Percentiles rank a stretch among this genome's conserved stretches.
These are phyloP conservation scores for Psilocybe subaeruginosa DNA, from an alignment of 768 basidiomycete genomes.

Conservation along the genomic window DNA sequence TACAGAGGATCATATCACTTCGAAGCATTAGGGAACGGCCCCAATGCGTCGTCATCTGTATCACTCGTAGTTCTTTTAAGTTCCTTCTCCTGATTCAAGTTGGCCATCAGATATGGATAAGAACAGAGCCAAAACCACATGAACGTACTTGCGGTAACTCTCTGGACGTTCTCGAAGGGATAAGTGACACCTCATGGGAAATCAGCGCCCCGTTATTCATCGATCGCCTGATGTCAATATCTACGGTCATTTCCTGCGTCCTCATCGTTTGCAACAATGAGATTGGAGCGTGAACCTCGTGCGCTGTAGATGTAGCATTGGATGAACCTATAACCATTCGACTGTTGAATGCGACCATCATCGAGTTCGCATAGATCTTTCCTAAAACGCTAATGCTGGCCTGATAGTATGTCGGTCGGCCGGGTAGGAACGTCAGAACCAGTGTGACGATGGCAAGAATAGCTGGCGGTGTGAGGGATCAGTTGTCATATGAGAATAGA, in stretches of 20 bases:
- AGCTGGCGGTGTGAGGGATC: conserved; percentile 1
- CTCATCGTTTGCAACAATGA: conserved; percentile 1
- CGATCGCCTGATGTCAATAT: conserved; percentile 1
- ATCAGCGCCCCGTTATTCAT: background rate
- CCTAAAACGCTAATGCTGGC: conserved; percentile 11
- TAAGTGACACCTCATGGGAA: background rate
- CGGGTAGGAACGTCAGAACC: conserved; percentile 12
- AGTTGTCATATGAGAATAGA: background rate
- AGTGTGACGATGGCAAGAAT: conserved; percentile 13
- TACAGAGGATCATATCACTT: background rate
- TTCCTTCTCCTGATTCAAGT: background rate
- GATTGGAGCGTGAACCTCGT: background rate
- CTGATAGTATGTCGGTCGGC: conserved; percentile 13
- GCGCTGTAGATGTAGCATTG: background rate
- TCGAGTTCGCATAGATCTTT: conserved; percentile 18
- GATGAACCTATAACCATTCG: conserved; percentile 6
- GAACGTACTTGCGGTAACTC: background rate
- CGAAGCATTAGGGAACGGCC: background rate
- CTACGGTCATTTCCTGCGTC: background rate
- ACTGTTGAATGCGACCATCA: conserved; percentile 18
- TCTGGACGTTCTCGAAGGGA: background rate
- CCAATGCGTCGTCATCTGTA: background rate
- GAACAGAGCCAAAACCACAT: background rate
- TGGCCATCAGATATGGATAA: background rate
- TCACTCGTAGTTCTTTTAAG: background rate